Conservation (phyloP, 352 stramenopile genomes). For the Pythium folliculosum region DNA sequence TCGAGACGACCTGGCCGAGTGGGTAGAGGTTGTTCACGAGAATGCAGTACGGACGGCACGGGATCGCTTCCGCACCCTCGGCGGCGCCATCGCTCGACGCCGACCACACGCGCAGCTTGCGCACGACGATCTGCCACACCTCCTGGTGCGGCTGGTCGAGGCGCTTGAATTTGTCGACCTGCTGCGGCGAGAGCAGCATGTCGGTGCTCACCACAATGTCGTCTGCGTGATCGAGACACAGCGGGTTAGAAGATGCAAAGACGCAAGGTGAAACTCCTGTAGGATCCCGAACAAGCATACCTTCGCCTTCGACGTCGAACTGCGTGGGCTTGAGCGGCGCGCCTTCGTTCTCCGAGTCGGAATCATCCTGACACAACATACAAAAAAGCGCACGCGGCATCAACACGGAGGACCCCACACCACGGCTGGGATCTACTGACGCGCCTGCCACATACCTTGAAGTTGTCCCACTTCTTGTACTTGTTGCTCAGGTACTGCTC, state of each 20-base stretch:
- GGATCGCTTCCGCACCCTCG: conserved; percentile 59
- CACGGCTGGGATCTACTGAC: too few species aligned
- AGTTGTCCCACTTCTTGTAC: conserved; percentile 89
- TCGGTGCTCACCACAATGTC: conserved; percentile 81
- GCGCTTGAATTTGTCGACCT: conserved; percentile 73
- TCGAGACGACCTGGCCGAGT: conserved; percentile 81
- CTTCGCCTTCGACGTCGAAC: conserved; percentile 80
- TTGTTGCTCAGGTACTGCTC: conserved; percentile 86
- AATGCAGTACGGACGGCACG: conserved; percentile 83
- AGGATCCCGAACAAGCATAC: conserved; percentile 23
- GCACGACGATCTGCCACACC: conserved; percentile 88
- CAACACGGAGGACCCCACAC: background rate
- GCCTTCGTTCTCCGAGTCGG: conserved; percentile 54
- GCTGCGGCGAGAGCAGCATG: conserved; percentile 54
- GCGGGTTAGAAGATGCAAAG: background rate
- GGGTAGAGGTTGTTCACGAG: conserved; percentile 89
- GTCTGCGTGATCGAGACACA: conserved; percentile 28
- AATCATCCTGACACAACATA: conserved; percentile 43
- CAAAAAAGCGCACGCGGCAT: conserved; percentile 2
- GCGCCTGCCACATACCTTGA: conserved; percentile 46
- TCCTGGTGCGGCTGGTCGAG: conserved; percentile 78
- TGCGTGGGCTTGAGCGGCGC: conserved; percentile 71
- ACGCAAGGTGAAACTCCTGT: background rate
- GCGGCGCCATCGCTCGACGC: conserved; percentile 63
- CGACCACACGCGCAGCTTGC: conserved; percentile 86